Base-by-base conservation (phyloP, 805 yeast species). In the Candida pseudofarinosa region DNA sequence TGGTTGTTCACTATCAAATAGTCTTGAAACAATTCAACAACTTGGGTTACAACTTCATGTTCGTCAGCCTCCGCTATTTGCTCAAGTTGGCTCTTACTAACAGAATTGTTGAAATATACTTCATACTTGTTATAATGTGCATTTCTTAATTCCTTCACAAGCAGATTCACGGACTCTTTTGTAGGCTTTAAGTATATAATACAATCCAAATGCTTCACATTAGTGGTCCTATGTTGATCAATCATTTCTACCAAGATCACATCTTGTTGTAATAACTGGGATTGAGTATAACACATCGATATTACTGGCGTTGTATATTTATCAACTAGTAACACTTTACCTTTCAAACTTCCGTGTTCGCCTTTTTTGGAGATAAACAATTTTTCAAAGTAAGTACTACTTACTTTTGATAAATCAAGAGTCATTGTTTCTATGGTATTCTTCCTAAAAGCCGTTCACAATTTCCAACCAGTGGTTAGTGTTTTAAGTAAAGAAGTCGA, bases 51-150 rank as follows among this genome's bases (percentile, higher is more conserved):
- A 7, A 81, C 79, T 58, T 91, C 98, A 54, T 81, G 72, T 56
- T 87, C 93, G 61, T 93, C 99, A 2, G 87, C 77, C 60, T 88
- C 96, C 0, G 99, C 98, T 37, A 93, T 59, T 39, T 86, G 73
- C 59, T 93, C 99, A 51, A 93, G 62, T 49, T 87, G 85, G 19
- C 81, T 71, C 63, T 91, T 93, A 40, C 80, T 73, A 23, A 90
- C 74, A 13, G 80, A 69, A 59, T 89, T 89, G 58, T 80, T 85
- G 71, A 91, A 88, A 54, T 74, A 88, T 15, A 93, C 60, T 54
- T 83, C 83, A 63, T 93, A 93, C 30, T 72, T 74, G 30, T 82
- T 78, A 65, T 89, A 93, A 53, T 81, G 88, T 0, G 99, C 99
- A 44, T 72, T 71, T 31, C 76, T 65, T 41, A 93, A 66, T 61